These are phyloP conservation scores for Triadica sebifera DNA, from an alignment of 345 rosid genomes.

Conservation along the genomic window DNA sequence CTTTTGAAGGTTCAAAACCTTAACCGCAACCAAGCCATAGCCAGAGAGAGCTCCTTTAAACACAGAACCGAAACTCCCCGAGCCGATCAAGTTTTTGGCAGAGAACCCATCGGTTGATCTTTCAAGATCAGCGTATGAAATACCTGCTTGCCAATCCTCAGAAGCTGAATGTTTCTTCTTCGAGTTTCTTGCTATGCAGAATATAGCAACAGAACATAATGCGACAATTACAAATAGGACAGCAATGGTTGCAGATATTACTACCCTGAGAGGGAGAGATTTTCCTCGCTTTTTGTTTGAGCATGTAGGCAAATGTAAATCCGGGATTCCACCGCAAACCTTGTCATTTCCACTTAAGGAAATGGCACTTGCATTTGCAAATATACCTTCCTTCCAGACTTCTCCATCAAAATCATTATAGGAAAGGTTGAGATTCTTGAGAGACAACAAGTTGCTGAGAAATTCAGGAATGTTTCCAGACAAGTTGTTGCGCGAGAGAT, in stretches of 20 bases:
- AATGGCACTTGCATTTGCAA: constrained; percentile 5
- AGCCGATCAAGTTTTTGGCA: constrained; percentile 22
- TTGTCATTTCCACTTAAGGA: constrained; percentile 12
- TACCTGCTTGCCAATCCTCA: neutral
- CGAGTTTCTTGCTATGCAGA: neutral
- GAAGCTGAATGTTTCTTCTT: constrained; percentile 3
- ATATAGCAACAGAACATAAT: neutral
- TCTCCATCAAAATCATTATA: constrained; percentile 25
- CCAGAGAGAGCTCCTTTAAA: constrained; percentile 19
- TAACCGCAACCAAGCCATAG: constrained; percentile 14
- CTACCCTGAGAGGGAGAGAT: constrained; percentile 7
- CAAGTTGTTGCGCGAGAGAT: constrained; percentile 25
- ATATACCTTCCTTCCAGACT: constrained; percentile 11
- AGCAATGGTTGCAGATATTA: neutral
- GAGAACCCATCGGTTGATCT: constrained; percentile 27
- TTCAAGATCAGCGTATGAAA: constrained; percentile 15
- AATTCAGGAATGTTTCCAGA: constrained; percentile 20
- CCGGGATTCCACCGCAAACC: constrained; percentile 18
- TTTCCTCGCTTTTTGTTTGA: neutral
- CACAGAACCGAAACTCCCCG: constrained; percentile 31
- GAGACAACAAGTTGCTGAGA: neutral
- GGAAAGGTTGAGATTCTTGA: constrained; percentile 20
- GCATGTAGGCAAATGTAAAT: constrained; percentile 21
- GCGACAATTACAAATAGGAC: neutral
- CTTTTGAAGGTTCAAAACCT: constrained; percentile 32